Evolutionary conservation across 768 basidiomycete species (phyloP).

Genomic region (Macrolepiota fuliginosa): DNA sequence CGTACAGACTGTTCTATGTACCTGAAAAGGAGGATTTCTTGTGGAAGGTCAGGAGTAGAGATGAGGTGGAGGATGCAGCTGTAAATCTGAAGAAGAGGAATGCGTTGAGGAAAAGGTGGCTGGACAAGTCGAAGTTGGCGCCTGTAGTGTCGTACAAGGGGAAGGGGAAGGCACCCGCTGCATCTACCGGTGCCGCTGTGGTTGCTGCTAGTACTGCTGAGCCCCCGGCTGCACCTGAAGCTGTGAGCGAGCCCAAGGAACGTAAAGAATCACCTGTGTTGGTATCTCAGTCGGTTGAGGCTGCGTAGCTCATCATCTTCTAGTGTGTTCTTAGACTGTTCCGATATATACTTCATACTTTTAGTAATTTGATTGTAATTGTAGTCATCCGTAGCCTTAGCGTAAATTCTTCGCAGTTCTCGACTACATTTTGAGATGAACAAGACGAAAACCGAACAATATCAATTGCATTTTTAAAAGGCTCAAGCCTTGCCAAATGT

Average conservation of each 20-base stretch:
- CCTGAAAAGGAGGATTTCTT: slow-evolving; percentile 64
- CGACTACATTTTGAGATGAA: not conserved
- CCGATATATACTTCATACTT: slow-evolving; percentile 42
- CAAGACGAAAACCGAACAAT: not conserved
- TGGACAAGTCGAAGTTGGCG: slow-evolving; percentile 21
- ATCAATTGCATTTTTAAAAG: no score
- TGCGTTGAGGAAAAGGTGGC: slow-evolving; percentile 34
- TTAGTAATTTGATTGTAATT: not conserved
- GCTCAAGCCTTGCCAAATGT: no score
- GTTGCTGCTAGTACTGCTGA: no score
- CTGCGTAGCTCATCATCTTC: slow-evolving; percentile 14
- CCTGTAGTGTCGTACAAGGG: no score
- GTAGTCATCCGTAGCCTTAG: not conserved
- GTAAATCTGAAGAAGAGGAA: slow-evolving; percentile 30
- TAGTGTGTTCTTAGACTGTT: not conserved
- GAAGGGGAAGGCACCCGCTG: not conserved
- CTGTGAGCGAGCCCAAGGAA: not conserved
- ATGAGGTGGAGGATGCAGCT: slow-evolving; percentile 35
- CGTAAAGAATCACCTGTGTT: not conserved
- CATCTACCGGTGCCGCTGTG: not conserved
- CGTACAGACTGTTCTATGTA: slow-evolving; percentile 81
- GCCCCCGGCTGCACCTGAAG: not conserved
- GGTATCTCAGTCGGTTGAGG: slow-evolving; percentile 44
- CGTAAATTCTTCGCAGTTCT: not conserved
- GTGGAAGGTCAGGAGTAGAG: slow-evolving; percentile 41